Evolutionary conservation across 305 asterid genomes (phyloP).

Genomic region (Vinca major): DNA sequence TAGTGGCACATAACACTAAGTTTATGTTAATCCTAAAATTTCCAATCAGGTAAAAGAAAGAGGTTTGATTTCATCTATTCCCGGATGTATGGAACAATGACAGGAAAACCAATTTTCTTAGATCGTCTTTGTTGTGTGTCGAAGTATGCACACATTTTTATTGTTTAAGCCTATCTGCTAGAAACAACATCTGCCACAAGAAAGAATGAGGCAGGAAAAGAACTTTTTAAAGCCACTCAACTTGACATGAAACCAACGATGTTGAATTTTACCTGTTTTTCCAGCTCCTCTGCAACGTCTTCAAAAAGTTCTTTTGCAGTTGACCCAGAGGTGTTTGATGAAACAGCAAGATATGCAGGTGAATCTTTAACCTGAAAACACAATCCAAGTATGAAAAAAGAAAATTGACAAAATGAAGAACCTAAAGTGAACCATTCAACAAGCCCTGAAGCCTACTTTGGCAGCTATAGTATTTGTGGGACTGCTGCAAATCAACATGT

Average conservation of each 20-base stretch:
- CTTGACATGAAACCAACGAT: background rate
- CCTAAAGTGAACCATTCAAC: background rate
- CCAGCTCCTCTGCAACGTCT: slow-evolving; percentile 82
- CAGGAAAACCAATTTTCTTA: background rate
- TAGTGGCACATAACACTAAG: background rate
- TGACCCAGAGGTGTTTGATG: slow-evolving; percentile 69
- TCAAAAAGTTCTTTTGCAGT: slow-evolving; percentile 76
- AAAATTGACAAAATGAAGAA: background rate
- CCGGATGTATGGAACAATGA: background rate
- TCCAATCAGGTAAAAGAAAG: background rate
- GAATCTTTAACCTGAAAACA: slow-evolving; percentile 74
- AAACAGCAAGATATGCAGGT: slow-evolving; percentile 71
- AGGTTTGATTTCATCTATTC: background rate
- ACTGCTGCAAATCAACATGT: background rate
- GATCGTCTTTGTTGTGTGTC: background rate
- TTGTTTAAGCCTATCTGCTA: background rate
- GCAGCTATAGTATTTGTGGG: background rate
- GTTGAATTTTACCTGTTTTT: slow-evolving; percentile 49
- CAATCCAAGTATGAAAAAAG: background rate
- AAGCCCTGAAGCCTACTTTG: background rate
- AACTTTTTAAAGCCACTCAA: background rate
- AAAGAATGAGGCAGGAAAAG: background rate
- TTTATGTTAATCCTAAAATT: background rate
- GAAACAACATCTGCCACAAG: background rate
- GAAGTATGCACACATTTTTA: background rate